These are phyloP conservation scores for Penicillium rolfsii DNA, from an alignment of 2,329 filamentous ascomycete genomes.

Conservation along the genomic window DNA sequence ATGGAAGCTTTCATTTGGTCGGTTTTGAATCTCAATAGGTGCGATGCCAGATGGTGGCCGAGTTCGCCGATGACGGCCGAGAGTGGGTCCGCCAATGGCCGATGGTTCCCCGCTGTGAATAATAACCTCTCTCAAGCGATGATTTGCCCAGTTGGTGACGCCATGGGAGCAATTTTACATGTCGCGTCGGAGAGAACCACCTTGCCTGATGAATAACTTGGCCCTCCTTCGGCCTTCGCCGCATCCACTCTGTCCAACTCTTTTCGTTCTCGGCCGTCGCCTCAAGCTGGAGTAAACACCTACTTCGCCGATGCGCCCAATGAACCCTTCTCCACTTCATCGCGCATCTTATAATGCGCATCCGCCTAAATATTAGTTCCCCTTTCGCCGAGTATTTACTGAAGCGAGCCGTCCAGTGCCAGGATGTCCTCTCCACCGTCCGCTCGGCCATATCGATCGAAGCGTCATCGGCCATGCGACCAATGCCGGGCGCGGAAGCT, in stretches of 20 bases:
- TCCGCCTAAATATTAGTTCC: background rate
- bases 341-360: background rate
- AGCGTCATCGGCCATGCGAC: slow-evolving; percentile 40
- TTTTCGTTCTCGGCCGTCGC: background rate
- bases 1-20: background rate
- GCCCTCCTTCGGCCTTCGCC: background rate
- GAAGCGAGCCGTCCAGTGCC: background rate
- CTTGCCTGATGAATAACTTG: background rate
- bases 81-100: background rate
- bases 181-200: background rate
- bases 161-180: background rate
- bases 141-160: background rate
- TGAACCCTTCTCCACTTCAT: background rate
- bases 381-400: background rate
- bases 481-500: slow-evolving; percentile 39
- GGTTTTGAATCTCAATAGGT: background rate
- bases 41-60: background rate
- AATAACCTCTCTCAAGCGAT: background rate
- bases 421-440: slow-evolving; percentile 13
- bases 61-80: background rate
- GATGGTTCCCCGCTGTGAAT: no score
- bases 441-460: slow-evolving; percentile 38
- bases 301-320: background rate
- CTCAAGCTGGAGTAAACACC: background rate
- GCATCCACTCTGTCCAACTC: background rate